Conservation (phyloP, 345 rosid genomes). For the Turritis glabra region DNA sequence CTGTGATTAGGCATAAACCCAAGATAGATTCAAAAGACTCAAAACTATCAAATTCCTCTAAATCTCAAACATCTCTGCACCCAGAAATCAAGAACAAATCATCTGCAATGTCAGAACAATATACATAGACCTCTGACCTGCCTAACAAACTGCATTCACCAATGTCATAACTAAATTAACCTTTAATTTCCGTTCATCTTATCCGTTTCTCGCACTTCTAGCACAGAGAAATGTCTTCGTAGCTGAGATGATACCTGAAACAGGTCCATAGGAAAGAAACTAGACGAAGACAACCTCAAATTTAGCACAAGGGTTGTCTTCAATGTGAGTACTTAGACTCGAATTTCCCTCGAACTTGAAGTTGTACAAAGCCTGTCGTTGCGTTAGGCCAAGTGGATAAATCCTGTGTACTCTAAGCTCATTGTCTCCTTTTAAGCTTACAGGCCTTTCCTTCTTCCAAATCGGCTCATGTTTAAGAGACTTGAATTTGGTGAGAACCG, state of each 20-base stretch:
- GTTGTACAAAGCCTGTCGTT: conserved; percentile 76
- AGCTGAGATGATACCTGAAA: conserved; percentile 4
- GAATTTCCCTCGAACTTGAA: conserved; percentile 64
- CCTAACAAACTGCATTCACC: conserved; percentile 28
- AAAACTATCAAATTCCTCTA: not conserved
- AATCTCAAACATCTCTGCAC: not conserved
- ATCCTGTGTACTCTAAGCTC: conserved; percentile 63
- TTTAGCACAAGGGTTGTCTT: conserved; percentile 70
- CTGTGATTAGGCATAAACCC: not conserved
- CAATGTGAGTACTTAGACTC: conserved; percentile 58
- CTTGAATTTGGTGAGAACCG: conserved; percentile 63
- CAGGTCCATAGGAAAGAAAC: conserved; percentile 14
- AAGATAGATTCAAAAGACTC: not conserved
- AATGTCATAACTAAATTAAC: conserved; percentile 9
- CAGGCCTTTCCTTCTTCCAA: conserved; percentile 90
- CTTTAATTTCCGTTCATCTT: conserved; percentile 11
- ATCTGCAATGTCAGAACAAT: conserved; percentile 14
- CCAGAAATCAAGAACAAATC: conserved; percentile 1
- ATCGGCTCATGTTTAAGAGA: conserved; percentile 62
- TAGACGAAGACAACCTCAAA: conserved; percentile 83
- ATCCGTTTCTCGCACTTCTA: not conserved
- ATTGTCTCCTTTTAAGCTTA: conserved; percentile 65
- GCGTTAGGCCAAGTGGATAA: conserved; percentile 87
- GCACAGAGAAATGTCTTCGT: conserved; percentile 5
- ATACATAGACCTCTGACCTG: not conserved